phyloP scores from a whole-genome alignment of 2,329 filamentous ascomycete species.

The Stagonosporopsis rhizophila region DNA sequence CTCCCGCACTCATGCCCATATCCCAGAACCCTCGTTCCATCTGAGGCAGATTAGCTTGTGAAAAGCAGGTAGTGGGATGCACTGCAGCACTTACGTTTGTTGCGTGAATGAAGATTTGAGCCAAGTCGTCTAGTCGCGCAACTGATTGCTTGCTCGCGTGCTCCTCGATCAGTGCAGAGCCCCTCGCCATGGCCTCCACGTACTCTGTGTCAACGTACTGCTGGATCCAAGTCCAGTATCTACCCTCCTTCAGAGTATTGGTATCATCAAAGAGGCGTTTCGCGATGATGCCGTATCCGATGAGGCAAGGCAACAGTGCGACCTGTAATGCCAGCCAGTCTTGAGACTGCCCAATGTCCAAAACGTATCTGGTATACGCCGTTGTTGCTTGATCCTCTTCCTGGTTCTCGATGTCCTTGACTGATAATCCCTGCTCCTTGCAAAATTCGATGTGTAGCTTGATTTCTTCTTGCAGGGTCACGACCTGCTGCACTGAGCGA shows the following conservation, averaged over 20 bases:
- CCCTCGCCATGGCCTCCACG: constrained; percentile 71
- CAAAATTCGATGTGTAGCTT: constrained; percentile 84
- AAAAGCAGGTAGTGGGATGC: background rate
- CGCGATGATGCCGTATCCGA: constrained; percentile 87
- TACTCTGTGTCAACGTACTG: constrained; percentile 88
- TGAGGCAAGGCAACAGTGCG: constrained; percentile 81
- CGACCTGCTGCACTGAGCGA: constrained; percentile 72
- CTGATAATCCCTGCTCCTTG: constrained; percentile 76
- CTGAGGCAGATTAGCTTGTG: constrained; percentile 49
- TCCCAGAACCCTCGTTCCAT: constrained; percentile 80
- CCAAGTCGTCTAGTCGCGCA: constrained; percentile 78
- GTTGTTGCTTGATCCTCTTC: constrained; percentile 83
- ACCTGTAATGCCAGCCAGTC: constrained; percentile 89
- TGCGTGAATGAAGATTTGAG: constrained; percentile 85
- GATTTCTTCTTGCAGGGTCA: constrained; percentile 81
- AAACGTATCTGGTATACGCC: constrained; percentile 81
- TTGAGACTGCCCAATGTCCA: constrained; percentile 86
- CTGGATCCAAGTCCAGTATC: constrained; percentile 89
- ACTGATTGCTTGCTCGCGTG: constrained; percentile 77
- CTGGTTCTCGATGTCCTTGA: constrained; percentile 73
- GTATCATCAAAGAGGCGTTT: constrained; percentile 70
- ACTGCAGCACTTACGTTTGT: constrained; percentile 68
- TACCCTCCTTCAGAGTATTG: constrained; percentile 64
- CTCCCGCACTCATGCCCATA: constrained; percentile 60
- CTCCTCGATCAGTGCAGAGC: constrained; percentile 76